These are phyloP conservation scores for Saccharomycopsis sp. DNA, from an alignment of 805 yeast species.

Conservation along the genomic window DNA sequence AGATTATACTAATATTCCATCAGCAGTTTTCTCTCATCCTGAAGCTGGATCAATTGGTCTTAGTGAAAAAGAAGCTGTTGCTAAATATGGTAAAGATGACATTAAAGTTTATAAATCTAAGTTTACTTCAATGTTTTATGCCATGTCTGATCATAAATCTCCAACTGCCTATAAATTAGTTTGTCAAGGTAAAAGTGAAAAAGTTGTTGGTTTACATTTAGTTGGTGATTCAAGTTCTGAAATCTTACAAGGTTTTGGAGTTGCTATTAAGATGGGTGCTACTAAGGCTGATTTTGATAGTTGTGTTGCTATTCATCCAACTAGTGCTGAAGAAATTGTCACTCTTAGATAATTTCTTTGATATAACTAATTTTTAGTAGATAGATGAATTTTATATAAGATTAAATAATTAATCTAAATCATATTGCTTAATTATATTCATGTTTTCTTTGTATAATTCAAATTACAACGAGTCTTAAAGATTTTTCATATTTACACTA, in stretches of 20 bases:
- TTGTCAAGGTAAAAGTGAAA: conserved; percentile 71
- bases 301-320: conserved; percentile 98
- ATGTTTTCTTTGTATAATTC: too few species aligned
- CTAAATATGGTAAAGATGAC: conserved; percentile 68
- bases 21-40: conserved; percentile 97
- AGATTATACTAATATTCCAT: conserved; percentile 80
- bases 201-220: conserved; percentile 89
- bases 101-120: conserved; percentile 73
- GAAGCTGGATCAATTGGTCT: conserved; percentile 94
- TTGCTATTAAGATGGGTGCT: conserved; percentile 98
- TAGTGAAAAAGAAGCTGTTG: conserved; percentile 66
- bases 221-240: conserved; percentile 90
- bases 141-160: conserved; percentile 69
- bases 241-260: conserved; percentile 96
- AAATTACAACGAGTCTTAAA: too few species aligned
- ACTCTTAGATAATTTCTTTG: conserved; percentile 37
- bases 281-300: conserved; percentile 91
- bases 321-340: conserved; percentile 95
- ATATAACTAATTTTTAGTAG: neutral
- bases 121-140: conserved; percentile 89
- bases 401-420: neutral
- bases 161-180: conserved; percentile 84
- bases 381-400: neutral
- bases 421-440: too few species aligned
- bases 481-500: too few species aligned